Conservation (phyloP, 2,329 filamentous ascomycete genomes). For the Diaporthe velutina region DNA sequence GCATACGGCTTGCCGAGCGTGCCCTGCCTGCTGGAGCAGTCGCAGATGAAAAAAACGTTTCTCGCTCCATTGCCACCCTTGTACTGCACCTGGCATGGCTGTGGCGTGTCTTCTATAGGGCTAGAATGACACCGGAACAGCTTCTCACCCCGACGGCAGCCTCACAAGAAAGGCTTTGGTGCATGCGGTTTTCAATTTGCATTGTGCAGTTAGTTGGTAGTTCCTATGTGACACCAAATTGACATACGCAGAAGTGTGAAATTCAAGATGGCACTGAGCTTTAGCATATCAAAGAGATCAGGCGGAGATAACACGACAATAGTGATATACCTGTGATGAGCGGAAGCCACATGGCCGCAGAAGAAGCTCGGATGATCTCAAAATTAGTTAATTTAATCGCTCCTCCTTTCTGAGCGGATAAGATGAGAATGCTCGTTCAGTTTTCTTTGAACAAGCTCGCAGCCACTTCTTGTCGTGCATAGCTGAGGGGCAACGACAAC, state of each 20-base stretch:
- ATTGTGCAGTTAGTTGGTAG: too few species aligned
- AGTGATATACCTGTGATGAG: too few species aligned
- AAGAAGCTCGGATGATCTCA: not conserved
- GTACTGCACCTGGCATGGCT: too few species aligned
- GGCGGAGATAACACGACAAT: not conserved
- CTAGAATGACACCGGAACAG: not conserved
- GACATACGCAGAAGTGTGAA: not conserved
- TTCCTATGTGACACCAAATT: not conserved
- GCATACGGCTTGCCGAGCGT: not conserved
- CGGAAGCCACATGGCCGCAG: not conserved
- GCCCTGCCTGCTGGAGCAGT: not conserved
- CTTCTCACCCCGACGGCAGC: not conserved
- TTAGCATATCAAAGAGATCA: not conserved
- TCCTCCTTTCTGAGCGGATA: accelerated
- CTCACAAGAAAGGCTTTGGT: not conserved
- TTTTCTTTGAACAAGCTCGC: not conserved
- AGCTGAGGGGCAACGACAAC: too few species aligned
- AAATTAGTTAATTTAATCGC: not conserved
- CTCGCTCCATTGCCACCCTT: not conserved
- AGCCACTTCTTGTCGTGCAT: not conserved
- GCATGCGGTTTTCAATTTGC: not conserved
- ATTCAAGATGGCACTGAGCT: not conserved
- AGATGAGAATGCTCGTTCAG: not conserved
- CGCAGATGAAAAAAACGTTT: not conserved
- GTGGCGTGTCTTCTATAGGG: not conserved